A percentile compares a stretch with the other conserved stretches of the same genome.
These are phyloP conservation scores for Citrus sp. DNA, from an alignment of 345 rosid genomes.

Conservation along the genomic window DNA sequence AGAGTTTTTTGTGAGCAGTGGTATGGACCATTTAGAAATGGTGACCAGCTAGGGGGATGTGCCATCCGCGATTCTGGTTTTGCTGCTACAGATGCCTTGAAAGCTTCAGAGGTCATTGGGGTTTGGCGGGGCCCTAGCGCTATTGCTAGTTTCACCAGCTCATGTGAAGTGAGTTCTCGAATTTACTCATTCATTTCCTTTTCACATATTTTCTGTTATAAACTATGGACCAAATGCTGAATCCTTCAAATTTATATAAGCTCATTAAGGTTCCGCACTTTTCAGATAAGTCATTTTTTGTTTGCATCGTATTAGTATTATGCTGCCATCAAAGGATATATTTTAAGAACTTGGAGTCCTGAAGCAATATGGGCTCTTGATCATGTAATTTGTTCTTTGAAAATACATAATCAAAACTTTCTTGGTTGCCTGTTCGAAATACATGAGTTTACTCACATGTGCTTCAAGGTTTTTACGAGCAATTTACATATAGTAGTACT, in stretches of 20 bases:
- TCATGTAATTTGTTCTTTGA: background rate
- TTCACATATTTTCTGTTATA: background rate
- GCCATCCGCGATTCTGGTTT: constrained; percentile 75
- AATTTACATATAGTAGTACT: background rate
- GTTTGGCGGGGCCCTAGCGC: constrained; percentile 52
- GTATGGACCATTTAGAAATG: constrained; percentile 87
- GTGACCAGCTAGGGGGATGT: constrained; percentile 87
- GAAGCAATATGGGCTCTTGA: background rate
- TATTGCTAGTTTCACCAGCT: constrained; percentile 38
- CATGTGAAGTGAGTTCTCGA: constrained; percentile 37
- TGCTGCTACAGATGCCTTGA: constrained; percentile 65
- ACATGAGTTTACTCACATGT: background rate
- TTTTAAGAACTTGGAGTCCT: background rate
- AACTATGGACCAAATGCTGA: background rate
- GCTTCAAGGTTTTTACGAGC: background rate
- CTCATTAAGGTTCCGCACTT: background rate
- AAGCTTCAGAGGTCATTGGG: constrained; percentile 54
- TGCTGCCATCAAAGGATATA: background rate
- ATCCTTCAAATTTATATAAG: background rate
- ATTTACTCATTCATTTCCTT: background rate
- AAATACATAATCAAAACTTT: background rate
- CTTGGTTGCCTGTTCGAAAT: background rate
- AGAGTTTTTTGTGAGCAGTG: constrained; percentile 75
- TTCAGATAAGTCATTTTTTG: background rate
- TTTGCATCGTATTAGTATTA: background rate